Base-by-base conservation (phyloP, 1,284 basidiomycete genomes). In the Lignosus rhinocerotis region DNA sequence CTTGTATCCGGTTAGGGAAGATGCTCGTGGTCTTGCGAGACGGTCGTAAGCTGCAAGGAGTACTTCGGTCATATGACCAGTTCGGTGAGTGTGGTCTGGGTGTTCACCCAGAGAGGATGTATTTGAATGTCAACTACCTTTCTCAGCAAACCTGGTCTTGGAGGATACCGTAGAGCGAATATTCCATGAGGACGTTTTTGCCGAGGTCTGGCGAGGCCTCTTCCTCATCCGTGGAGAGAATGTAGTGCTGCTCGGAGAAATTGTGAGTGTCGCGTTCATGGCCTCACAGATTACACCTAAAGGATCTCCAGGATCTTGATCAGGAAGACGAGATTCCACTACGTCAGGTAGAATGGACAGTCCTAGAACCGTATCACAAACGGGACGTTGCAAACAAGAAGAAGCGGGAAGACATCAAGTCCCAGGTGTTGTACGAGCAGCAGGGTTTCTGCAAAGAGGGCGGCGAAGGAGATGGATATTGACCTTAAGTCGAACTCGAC, bases 151-250 rank as follows among this genome's bases (percentile, higher is more conserved):
- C 74, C 89, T 98, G 65, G 92, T 98, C 2, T 81, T 96, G 38
- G 93, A 95, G 75, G 90, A 93, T 71, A 93, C 92, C 6, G 84
- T 93, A 58, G 94, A 97, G 73, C 85, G 92, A 55, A 88, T 96
- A 79, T 93, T 92, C 73, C 87, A 92, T 65, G 85, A 82, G 56
- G 84, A 87, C 66, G 80, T 84, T 43, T 96, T 88, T 70, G 92
- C 92, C 21, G 93, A 97, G 70, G 86, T 85, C 63, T 90, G 87
- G 78, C 83, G 89, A 62, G 96, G 96, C 5, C 82, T 99, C 21
- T 95, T 94, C 73, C 83, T 99, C 64, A 94, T 99, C 65, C 86
- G 97, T 65, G 97, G 97, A 49, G 97, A 99, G 80, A 99, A 99
- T 72, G 97, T 99, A 21, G 97, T 99, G 11, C 78, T 98, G 51